A percentile compares a stretch with the other conserved stretches of the same genome.
These are phyloP conservation scores for Geosmithia morbida DNA, from an alignment of 2,329 filamentous ascomycete genomes.

Conservation along the genomic window DNA sequence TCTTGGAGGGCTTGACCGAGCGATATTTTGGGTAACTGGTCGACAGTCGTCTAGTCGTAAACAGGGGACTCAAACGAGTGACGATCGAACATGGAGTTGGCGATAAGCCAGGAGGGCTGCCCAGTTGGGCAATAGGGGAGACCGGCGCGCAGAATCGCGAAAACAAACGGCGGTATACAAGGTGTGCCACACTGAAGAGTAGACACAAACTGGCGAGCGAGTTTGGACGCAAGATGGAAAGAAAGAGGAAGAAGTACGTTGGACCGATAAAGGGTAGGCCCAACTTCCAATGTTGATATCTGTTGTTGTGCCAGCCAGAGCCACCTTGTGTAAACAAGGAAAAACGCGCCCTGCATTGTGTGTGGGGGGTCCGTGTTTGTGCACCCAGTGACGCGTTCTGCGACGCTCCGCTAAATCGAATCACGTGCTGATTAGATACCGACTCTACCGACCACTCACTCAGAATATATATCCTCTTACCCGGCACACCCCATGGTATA, in stretches of 20 bases:
- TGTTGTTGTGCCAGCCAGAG: constrained; percentile 1
- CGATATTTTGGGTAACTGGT: not conserved
- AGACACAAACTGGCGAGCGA: not conserved
- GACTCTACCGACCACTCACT: too few relatives aligned
- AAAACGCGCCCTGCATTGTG: not conserved
- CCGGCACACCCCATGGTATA: too few relatives aligned
- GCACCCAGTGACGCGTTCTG: not conserved
- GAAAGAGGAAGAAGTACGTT: not conserved
- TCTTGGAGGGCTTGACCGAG: constrained; percentile 14
- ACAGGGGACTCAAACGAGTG: constrained; percentile 6
- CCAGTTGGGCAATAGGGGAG: constrained; percentile 7
- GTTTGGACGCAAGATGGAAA: not conserved
- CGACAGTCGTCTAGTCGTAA: constrained; percentile 7
- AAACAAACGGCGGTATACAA: constrained; percentile 8
- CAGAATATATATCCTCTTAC: too few relatives aligned
- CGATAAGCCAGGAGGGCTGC: constrained; percentile 6
- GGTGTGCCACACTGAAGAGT: constrained; percentile 9
- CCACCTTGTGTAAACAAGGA: not conserved
- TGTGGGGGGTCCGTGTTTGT: constrained; percentile 1
- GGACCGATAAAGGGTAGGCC: not conserved
- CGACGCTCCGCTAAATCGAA: not conserved
- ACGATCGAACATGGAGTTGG: constrained; percentile 8
- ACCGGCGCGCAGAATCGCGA: constrained; percentile 6
- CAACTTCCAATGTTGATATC: not conserved
- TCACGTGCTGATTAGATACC: not conserved